phyloP scores from a whole-genome alignment of 2,329 filamentous ascomycete genomes.

The Alternaria postmessia region DNA sequence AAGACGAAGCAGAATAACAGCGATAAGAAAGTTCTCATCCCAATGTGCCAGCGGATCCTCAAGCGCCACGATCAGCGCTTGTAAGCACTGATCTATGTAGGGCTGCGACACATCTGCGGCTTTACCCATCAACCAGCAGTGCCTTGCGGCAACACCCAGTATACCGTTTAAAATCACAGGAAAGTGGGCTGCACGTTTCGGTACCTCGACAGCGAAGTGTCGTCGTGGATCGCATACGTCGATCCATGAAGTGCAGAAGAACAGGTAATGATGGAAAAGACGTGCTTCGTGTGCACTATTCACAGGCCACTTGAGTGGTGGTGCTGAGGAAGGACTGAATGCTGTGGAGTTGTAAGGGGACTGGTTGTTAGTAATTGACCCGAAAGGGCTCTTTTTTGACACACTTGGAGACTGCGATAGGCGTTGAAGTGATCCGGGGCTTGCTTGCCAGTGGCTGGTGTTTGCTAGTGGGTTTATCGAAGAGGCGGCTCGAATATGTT shows the following conservation, averaged over 20 bases:
- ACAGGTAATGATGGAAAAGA: conserved; percentile 42
- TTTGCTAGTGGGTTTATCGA: conserved; percentile 12
- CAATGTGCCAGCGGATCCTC: conserved; percentile 53
- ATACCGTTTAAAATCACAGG: conserved; percentile 59
- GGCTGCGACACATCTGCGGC: conserved; percentile 54
- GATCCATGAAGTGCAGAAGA: conserved; percentile 41
- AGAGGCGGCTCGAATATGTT: conserved; percentile 12
- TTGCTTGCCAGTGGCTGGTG: conserved; percentile 18
- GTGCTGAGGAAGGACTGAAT: conserved; percentile 33
- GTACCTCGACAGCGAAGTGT: conserved; percentile 57
- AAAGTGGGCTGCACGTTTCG: conserved; percentile 56
- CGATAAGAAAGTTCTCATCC: conserved; percentile 58
- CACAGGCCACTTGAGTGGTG: conserved; percentile 36
- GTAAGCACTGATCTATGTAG: conserved; percentile 58
- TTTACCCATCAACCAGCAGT: conserved; percentile 52
- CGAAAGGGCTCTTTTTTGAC: conserved; percentile 24
- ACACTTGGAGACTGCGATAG: conserved; percentile 9
- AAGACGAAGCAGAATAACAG: conserved; percentile 59
- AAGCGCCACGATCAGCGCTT: conserved; percentile 57
- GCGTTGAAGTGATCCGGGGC: conserved; percentile 20
- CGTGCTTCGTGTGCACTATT: conserved; percentile 34
- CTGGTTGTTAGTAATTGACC: conserved; percentile 23
- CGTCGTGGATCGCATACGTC: conserved; percentile 36
- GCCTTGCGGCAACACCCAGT: conserved; percentile 57
- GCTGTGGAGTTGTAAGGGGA: conserved; percentile 38